Conservation (phyloP, 768 basidiomycete species). For the Lactarius akahatsu region DNA sequence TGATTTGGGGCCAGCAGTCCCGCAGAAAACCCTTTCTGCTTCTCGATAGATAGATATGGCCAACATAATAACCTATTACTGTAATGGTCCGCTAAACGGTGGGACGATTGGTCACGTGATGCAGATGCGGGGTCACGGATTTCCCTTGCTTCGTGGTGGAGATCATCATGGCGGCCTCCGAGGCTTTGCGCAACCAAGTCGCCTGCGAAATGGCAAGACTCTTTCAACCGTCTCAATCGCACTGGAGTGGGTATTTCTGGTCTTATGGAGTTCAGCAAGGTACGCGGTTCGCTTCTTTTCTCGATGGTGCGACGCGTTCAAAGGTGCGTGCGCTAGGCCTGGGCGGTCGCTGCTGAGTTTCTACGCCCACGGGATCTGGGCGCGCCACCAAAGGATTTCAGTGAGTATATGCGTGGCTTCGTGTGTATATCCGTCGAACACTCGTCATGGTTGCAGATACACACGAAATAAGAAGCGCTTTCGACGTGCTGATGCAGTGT, state of each 20-base stretch:
- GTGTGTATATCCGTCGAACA: neutral
- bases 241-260: constrained; percentile 61
- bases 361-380: constrained; percentile 54
- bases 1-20: neutral
- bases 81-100: neutral
- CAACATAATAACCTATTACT: no score
- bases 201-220: constrained; percentile 70
- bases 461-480: constrained; percentile 51
- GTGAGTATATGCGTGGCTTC: constrained; percentile 24
- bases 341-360: constrained; percentile 53
- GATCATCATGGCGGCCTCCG: constrained; percentile 48
- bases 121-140: neutral
- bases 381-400: constrained; percentile 36
- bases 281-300: constrained; percentile 27
- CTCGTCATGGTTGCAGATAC: constrained; percentile 40
- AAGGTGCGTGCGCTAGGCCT: constrained; percentile 41
- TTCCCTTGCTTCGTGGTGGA: no score
- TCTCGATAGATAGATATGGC: no score
- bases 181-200: constrained; percentile 63
- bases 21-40: neutral
- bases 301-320: constrained; percentile 1
- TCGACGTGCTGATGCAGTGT: constrained; percentile 56
- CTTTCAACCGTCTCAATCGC: constrained; percentile 63
- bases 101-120: neutral
- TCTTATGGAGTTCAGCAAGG: constrained; percentile 60